phyloP scores from a whole-genome alignment of 1,284 basidiomycete species.

The Ustilago tritici region DNA sequence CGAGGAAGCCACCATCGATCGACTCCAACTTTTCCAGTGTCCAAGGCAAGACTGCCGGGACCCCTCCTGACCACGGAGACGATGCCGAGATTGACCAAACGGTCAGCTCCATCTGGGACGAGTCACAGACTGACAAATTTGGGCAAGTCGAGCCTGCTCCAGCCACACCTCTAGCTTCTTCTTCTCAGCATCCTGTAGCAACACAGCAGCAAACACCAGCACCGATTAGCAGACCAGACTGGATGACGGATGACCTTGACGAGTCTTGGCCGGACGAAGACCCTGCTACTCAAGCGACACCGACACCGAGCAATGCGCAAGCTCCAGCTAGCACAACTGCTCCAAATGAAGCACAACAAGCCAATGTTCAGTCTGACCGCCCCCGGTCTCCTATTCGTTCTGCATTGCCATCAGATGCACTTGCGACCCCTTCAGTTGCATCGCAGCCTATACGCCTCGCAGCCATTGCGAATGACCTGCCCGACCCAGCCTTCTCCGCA shows the following conservation, averaged over 20 bases:
- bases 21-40: conserved; percentile 55
- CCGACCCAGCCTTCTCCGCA: conserved; percentile 45
- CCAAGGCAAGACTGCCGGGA: conserved; percentile 48
- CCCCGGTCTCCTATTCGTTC: conserved; percentile 3
- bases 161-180: background rate
- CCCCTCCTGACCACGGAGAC: conserved; percentile 24
- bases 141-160: conserved; percentile 1
- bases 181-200: conserved; percentile 1
- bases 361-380: background rate
- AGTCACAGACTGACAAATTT: conserved; percentile 20
- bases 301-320: background rate
- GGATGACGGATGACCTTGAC: conserved; percentile 57
- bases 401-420: background rate
- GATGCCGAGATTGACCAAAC: conserved; percentile 15
- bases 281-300: conserved; percentile 1
- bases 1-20: conserved; percentile 35
- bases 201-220: background rate
- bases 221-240: conserved; percentile 24
- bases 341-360: background rate
- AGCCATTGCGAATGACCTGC: conserved; percentile 10
- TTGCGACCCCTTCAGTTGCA: conserved; percentile 19
- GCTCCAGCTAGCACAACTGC: background rate
- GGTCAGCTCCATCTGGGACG: conserved; percentile 44
- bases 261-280: conserved; percentile 49
- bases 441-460: conserved; percentile 12